phyloP scores from a whole-genome alignment of 441 rosid genomes.

The Euphorbia corollata region DNA sequence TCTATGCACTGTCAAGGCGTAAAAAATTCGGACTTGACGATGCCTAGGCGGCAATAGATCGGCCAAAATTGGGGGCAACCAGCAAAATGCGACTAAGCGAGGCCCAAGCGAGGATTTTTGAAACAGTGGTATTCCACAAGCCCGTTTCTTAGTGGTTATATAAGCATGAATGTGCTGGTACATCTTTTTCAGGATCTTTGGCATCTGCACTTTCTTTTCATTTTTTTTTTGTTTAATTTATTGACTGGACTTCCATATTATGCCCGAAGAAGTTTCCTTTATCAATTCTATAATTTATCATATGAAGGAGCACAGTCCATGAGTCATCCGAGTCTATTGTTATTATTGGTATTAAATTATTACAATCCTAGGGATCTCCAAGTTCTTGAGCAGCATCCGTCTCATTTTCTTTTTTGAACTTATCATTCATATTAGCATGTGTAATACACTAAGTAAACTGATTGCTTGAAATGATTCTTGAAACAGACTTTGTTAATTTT shows the following conservation, averaged over 20 bases:
- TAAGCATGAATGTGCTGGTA: not conserved
- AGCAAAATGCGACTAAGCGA: too few species aligned
- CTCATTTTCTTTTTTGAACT: not conserved
- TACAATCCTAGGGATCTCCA: not conserved
- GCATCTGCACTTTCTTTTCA: not conserved
- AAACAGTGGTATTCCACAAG: not conserved
- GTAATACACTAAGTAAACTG: not conserved
- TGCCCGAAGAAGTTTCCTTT: not conserved
- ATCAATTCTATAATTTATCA: not conserved
- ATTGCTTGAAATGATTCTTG: not conserved
- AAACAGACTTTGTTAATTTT: not conserved
- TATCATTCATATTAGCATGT: not conserved
- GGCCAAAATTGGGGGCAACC: too few species aligned
- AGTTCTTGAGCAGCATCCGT: not conserved
- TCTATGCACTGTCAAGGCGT: too few species aligned
- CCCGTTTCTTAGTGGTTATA: not conserved
- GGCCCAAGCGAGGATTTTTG: too few species aligned
- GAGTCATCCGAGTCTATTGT: not conserved
- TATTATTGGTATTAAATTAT: not conserved
- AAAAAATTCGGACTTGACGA: too few species aligned
- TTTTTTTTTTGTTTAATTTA: not conserved
- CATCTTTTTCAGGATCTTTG: not conserved
- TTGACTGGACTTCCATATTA: not conserved
- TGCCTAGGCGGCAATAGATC: too few species aligned
- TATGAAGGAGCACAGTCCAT: not conserved